phyloP scores from a whole-genome alignment of 176 grass and related monocot species.

The Elaeis guineensis region DNA sequence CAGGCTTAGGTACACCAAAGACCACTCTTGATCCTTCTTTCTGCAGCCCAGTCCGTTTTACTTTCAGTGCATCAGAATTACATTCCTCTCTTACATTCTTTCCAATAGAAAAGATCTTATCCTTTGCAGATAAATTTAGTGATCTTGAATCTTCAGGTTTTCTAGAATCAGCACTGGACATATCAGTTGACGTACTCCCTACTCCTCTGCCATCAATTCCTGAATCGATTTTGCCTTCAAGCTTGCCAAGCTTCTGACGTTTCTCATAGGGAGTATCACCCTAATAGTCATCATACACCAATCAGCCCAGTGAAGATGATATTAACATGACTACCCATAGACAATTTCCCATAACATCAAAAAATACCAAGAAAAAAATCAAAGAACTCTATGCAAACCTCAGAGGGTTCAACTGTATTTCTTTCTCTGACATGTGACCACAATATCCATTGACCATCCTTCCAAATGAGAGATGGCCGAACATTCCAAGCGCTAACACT shows the following conservation, averaged over 20 bases:
- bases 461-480: slow-evolving; percentile 78
- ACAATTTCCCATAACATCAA: too few relatives aligned
- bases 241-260: slow-evolving; percentile 50
- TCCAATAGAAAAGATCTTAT: slow-evolving; percentile 62
- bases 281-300: slow-evolving; percentile 31
- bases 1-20: slow-evolving; percentile 90
- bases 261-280: slow-evolving; percentile 85
- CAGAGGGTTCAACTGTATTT: slow-evolving; percentile 31
- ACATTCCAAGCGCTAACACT: slow-evolving; percentile 57
- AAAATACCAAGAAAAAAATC: not conserved
- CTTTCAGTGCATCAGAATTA: slow-evolving; percentile 27
- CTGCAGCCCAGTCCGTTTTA: slow-evolving; percentile 62
- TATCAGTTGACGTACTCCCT: slow-evolving; percentile 15
- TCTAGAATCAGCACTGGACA: slow-evolving; percentile 17
- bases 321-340: too few relatives aligned
- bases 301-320: too few relatives aligned
- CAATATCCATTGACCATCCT: slow-evolving; percentile 77
- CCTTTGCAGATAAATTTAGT: slow-evolving; percentile 47
- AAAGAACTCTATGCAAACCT: slow-evolving; percentile 42
- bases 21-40: slow-evolving; percentile 94
- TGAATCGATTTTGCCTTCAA: slow-evolving; percentile 22
- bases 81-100: slow-evolving; percentile 44
- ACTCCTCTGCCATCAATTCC: slow-evolving; percentile 24
- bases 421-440: slow-evolving; percentile 45
- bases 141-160: slow-evolving; percentile 33